phyloP scores from a whole-genome alignment of 139 green algal species.

The Volvox africanus region DNA sequence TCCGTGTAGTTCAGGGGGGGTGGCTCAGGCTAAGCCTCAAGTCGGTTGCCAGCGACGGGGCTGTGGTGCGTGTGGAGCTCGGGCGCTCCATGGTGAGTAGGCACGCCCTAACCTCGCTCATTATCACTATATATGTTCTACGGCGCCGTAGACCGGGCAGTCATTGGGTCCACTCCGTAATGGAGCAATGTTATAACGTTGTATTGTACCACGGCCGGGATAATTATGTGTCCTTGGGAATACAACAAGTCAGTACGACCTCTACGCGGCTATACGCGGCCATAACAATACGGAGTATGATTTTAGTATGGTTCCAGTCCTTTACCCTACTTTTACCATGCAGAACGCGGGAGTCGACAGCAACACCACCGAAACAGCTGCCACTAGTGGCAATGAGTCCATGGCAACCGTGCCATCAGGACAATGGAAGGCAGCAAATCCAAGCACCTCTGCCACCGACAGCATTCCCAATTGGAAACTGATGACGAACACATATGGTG shows the following conservation, averaged over 20 bases:
- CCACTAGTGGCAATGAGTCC: background rate
- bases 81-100: background rate
- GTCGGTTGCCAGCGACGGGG: constrained; percentile 20
- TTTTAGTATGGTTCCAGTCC: too few species aligned
- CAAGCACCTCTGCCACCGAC: background rate
- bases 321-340: background rate
- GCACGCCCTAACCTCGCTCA: background rate
- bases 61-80: constrained; percentile 25
- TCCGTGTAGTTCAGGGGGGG: constrained; percentile 33
- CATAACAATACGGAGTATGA: too few species aligned
- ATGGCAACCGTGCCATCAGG: too few species aligned
- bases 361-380: constrained; percentile 6
- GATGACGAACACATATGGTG: constrained; percentile 45
- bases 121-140: background rate
- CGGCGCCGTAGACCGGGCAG: too few species aligned
- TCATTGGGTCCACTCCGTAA: too few species aligned
- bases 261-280: too few species aligned
- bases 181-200: too few species aligned
- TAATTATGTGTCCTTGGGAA: too few species aligned
- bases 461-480: background rate
- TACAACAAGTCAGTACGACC: too few species aligned
- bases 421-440: background rate
- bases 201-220: too few species aligned
- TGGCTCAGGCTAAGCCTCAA: constrained; percentile 34
- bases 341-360: constrained; percentile 19